Percentiles rank a stretch among this genome's conserved stretches.
Conservation (phyloP, 2,329 filamentous ascomycete species). For the Thelonectria olida region DNA sequence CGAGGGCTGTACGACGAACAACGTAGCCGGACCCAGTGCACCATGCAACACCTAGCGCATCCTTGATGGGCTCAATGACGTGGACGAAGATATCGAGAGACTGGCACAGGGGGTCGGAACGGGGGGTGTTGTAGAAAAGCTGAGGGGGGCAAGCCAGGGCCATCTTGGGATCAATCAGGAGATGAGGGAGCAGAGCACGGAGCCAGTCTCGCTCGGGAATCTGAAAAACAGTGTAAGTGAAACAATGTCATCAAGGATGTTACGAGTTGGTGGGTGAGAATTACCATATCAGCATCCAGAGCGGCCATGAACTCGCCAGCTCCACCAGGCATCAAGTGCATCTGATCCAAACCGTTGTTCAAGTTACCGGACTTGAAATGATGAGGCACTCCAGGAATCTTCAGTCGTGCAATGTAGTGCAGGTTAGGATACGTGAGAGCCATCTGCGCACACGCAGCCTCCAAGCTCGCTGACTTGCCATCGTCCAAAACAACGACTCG, state of each 20-base stretch:
- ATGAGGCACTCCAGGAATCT: slow-evolving; percentile 58
- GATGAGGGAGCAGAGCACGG: slow-evolving; percentile 66
- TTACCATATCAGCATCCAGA: slow-evolving; percentile 72
- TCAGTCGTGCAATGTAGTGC: slow-evolving; percentile 61
- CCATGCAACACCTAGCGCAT: slow-evolving; percentile 65
- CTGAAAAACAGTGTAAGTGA: slow-evolving; percentile 38
- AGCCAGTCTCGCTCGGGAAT: slow-evolving; percentile 71
- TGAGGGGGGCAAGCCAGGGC: slow-evolving; percentile 69
- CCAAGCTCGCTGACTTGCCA: slow-evolving; percentile 56
- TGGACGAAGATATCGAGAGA: slow-evolving; percentile 68
- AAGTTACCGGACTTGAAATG: slow-evolving; percentile 74
- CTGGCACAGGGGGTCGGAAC: slow-evolving; percentile 66
- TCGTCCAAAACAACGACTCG: slow-evolving; percentile 67
- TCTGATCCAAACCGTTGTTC: slow-evolving; percentile 65
- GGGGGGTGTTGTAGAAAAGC: slow-evolving; percentile 70
- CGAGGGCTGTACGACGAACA: slow-evolving; percentile 66
- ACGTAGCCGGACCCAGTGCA: slow-evolving; percentile 72
- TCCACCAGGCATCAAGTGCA: slow-evolving; percentile 61
- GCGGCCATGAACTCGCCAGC: slow-evolving; percentile 68
- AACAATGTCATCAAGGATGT: not conserved
- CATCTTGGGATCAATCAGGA: slow-evolving; percentile 65
- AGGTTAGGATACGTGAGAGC: slow-evolving; percentile 56
- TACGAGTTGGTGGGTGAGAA: not conserved
- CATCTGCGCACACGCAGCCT: slow-evolving; percentile 49
- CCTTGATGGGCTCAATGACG: slow-evolving; percentile 60